A percentile compares a stretch with the other conserved stretches of the same genome.
phyloP scores from a whole-genome alignment of 1,284 basidiomycete genomes.

The Xerocomus amazonicus region DNA sequence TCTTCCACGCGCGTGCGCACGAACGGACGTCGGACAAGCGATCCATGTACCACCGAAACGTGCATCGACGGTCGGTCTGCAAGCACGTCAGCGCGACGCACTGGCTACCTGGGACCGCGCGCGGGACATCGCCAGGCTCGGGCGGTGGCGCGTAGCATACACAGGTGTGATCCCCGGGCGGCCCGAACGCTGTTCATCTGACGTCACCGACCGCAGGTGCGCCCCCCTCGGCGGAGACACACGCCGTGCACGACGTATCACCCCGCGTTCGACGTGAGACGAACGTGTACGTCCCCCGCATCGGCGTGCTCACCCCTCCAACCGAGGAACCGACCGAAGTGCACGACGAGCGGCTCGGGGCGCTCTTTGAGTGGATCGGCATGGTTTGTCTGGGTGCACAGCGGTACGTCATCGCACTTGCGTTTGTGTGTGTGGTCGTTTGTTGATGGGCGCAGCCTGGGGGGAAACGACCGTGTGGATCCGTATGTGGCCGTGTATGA shows the following conservation, averaged over 20 bases:
- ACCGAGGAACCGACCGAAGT: background rate
- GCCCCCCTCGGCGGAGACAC: background rate
- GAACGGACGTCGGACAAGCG: slow-evolving; percentile 28
- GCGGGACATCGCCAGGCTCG: slow-evolving; percentile 33
- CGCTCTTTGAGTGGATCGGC: slow-evolving; percentile 67
- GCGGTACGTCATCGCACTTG: slow-evolving; percentile 28
- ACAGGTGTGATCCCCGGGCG: slow-evolving; percentile 22
- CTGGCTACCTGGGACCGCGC: slow-evolving; percentile 41
- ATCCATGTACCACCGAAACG: slow-evolving; percentile 43
- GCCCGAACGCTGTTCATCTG: background rate
- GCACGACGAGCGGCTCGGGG: slow-evolving; percentile 33
- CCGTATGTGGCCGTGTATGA: slow-evolving; percentile 46
- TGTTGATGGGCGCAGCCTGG: slow-evolving; percentile 28
- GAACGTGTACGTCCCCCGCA: slow-evolving; percentile 36
- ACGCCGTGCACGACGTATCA: slow-evolving; percentile 6
- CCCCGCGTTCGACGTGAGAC: slow-evolving; percentile 18
- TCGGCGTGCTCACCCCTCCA: slow-evolving; percentile 29
- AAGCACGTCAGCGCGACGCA: slow-evolving; percentile 35
- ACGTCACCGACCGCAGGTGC: slow-evolving; percentile 2
- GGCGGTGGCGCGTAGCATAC: slow-evolving; percentile 45
- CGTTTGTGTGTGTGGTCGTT: background rate
- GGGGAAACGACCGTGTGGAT: slow-evolving; percentile 40
- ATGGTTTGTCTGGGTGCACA: slow-evolving; percentile 50
- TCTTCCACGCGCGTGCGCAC: too few species aligned
- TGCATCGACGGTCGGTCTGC: slow-evolving; percentile 30